A percentile compares a stretch with the other conserved stretches of the same genome.
These are phyloP conservation scores for Phragmites australis DNA, from an alignment of 176 grass and related monocot genomes.

Conservation along the genomic window DNA sequence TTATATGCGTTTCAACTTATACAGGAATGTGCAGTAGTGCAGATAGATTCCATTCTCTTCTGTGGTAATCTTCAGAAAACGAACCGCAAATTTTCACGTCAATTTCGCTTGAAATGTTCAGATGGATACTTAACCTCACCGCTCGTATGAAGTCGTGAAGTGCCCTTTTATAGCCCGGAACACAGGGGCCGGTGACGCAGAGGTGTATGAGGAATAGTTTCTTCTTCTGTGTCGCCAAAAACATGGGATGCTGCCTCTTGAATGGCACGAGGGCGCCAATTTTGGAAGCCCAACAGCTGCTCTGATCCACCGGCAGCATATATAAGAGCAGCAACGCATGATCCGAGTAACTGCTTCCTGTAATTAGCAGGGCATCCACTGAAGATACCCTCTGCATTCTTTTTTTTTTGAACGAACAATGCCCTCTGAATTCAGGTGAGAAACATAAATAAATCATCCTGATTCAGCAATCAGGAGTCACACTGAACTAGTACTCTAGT, in stretches of 20 bases:
- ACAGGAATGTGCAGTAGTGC: background rate
- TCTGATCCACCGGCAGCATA: slow-evolving; percentile 1
- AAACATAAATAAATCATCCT: background rate
- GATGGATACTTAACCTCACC: background rate
- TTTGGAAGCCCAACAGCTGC: background rate
- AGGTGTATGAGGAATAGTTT: background rate
- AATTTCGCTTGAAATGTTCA: background rate
- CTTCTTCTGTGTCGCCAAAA: background rate
- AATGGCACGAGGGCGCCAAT: background rate
- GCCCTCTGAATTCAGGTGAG: background rate
- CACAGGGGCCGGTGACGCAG: background rate
- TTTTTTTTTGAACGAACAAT: no score
- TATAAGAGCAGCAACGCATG: background rate
- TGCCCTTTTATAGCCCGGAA: background rate
- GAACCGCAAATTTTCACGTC: no score
- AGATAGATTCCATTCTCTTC: background rate
- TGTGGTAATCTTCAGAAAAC: no score
- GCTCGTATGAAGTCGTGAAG: background rate
- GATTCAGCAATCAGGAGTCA: no score
- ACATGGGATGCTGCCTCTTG: slow-evolving; percentile 8
- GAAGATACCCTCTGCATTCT: no score
- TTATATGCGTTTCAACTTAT: background rate
- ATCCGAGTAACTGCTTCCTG: background rate
- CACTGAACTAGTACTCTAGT: no score
- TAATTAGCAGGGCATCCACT: background rate